Evolutionary conservation across 2,329 filamentous ascomycete genomes (phyloP).

Genomic region (Pseudogymnoascus sp.): DNA sequence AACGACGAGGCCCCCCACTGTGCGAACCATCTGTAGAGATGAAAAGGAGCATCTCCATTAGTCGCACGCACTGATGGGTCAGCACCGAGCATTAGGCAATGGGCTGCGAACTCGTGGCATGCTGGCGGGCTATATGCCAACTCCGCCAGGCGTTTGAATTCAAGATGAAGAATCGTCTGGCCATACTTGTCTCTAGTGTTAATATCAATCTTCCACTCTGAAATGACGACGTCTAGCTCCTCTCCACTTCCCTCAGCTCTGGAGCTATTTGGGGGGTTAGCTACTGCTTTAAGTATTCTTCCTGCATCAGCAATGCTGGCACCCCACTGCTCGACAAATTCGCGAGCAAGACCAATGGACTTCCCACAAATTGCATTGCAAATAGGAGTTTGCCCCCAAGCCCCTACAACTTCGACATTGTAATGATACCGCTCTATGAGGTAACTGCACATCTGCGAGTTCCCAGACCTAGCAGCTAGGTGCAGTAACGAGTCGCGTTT

Average conservation of each 20-base stretch:
- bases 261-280: not conserved
- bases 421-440: not conserved
- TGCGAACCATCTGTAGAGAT: not conserved
- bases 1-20: not conserved
- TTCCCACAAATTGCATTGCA: not conserved
- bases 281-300: not conserved
- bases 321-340: not conserved
- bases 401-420: not conserved
- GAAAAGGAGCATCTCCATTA: not conserved
- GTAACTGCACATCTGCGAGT: not conserved
- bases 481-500: not conserved
- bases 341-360: not conserved
- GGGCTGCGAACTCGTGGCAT: not conserved
- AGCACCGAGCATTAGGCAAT: not conserved
- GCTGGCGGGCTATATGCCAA: not conserved
- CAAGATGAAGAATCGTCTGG: not conserved
- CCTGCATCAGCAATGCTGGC: not conserved
- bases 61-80: not conserved
- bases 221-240: not conserved
- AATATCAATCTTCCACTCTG: not conserved
- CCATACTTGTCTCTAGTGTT: not conserved
- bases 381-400: not conserved
- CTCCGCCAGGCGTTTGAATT: not conserved
- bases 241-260: not conserved
- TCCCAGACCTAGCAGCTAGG: not conserved